Evolutionary conservation across 75 land plant genomes (phyloP).

Genomic region (Gnetum montanum): DNA sequence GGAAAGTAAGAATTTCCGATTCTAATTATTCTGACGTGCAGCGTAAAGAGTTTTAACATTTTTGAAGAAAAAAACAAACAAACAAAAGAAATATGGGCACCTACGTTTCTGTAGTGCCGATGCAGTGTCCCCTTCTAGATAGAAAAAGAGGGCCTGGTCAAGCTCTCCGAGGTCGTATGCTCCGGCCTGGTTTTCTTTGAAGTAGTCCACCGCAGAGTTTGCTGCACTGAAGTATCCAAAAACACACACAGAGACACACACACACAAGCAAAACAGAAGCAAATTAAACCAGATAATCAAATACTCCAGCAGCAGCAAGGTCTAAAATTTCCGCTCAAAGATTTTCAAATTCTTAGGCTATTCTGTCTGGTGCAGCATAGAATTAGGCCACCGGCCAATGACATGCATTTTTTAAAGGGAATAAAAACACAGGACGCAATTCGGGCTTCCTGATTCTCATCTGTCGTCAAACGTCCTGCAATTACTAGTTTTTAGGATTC

Average conservation of each 20-base stretch:
- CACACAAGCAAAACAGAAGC: background rate
- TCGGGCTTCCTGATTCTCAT: no score
- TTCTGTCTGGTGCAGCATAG: no score
- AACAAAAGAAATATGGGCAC: no score
- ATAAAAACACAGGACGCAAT: no score
- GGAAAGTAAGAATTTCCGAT: no score
- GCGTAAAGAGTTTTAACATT: no score
- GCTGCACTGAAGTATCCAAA: background rate
- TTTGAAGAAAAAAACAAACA: no score
- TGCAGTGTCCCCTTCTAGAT: slow-evolving; percentile 36
- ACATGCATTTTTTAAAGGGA: no score
- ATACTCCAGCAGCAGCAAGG: background rate
- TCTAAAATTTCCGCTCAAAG: background rate
- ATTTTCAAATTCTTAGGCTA: background rate
- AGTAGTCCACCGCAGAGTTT: background rate
- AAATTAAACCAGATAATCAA: background rate
- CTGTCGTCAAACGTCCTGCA: no score
- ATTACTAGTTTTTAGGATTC: no score
- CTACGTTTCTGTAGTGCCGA: slow-evolving; percentile 30
- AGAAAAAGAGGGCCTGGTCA: slow-evolving; percentile 60
- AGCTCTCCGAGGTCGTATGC: slow-evolving; percentile 55
- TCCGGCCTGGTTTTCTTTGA: slow-evolving; percentile 18
- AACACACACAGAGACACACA: background rate
- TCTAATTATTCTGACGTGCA: no score
- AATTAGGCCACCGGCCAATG: no score